Percentiles rank a stretch among this genome's conserved stretches.
Evolutionary conservation across 768 basidiomycete species (phyloP).

Genomic region (Cystofilobasidium capitatum): DNA sequence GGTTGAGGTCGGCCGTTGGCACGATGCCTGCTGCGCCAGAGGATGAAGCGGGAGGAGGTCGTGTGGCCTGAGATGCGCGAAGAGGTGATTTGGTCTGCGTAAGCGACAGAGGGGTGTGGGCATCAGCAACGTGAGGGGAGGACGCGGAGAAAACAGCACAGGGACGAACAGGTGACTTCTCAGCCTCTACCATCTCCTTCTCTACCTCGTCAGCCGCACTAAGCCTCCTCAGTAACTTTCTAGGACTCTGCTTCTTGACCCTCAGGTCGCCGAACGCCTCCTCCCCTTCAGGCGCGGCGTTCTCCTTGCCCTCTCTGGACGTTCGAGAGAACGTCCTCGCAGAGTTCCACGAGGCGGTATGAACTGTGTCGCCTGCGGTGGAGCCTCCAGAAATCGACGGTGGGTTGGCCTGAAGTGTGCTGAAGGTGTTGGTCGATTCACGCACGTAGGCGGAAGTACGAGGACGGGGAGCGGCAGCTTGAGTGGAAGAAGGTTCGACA

Average conservation of each 20-base stretch:
- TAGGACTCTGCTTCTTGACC: slow-evolving; percentile 42
- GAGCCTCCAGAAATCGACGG: neutral
- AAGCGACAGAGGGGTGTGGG: neutral
- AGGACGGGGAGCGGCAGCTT: slow-evolving; percentile 1
- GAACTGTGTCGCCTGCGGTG: neutral
- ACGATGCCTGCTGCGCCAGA: slow-evolving; percentile 33
- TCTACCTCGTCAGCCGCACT: slow-evolving; percentile 45
- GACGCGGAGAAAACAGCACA: neutral
- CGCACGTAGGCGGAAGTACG: slow-evolving; percentile 19
- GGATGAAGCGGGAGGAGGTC: slow-evolving; percentile 35
- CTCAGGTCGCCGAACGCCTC: slow-evolving; percentile 10
- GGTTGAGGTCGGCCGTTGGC: slow-evolving; percentile 59
- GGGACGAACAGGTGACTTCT: neutral
- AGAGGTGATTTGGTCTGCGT: slow-evolving; percentile 10
- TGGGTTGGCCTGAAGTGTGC: slow-evolving; percentile 2
- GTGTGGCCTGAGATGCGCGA: slow-evolving; percentile 43
- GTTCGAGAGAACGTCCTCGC: neutral
- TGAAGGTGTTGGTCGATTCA: slow-evolving; percentile 8
- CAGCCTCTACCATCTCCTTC: slow-evolving; percentile 28
- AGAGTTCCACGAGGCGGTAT: neutral
- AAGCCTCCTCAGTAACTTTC: slow-evolving; percentile 41
- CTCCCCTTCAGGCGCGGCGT: neutral
- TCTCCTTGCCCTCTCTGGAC: slow-evolving; percentile 19
- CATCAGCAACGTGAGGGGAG: neutral
- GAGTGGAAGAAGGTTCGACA: neutral